Evolutionary conservation across 345 rosid species (phyloP).

Genomic region (Draba incana): DNA sequence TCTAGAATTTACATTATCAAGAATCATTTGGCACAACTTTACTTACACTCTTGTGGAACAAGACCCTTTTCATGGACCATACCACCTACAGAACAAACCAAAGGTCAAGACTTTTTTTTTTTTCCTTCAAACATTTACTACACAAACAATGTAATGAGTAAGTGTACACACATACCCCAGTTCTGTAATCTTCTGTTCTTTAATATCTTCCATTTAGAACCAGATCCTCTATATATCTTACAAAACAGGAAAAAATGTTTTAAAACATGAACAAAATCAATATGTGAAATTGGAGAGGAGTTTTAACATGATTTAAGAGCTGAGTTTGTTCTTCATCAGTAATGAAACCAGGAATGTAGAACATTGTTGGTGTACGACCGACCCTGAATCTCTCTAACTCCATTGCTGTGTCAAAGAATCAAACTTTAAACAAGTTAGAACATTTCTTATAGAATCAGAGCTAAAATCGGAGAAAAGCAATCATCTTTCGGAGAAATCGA

Average conservation of each 20-base stretch:
- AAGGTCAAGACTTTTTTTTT: background rate
- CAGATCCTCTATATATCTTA: slow-evolving; percentile 73
- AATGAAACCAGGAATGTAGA: slow-evolving; percentile 68
- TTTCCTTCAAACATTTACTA: background rate
- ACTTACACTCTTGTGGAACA: slow-evolving; percentile 86
- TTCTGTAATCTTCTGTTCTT: slow-evolving; percentile 90
- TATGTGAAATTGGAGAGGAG: background rate
- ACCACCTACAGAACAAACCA: slow-evolving; percentile 64
- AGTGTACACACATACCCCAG: slow-evolving; percentile 60
- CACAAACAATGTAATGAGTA: slow-evolving; percentile 3
- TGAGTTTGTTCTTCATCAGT: slow-evolving; percentile 60
- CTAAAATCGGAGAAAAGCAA: background rate
- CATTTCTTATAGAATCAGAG: background rate
- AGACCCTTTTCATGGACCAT: slow-evolving; percentile 97
- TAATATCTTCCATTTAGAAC: slow-evolving; percentile 80
- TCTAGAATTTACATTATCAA: background rate
- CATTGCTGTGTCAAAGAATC: slow-evolving; percentile 35
- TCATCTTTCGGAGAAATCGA: background rate
- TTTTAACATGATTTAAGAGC: slow-evolving; percentile 55
- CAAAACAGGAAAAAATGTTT: background rate
- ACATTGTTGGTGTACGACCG: slow-evolving; percentile 67
- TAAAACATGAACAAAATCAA: background rate
- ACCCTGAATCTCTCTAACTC: slow-evolving; percentile 53
- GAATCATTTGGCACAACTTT: background rate
- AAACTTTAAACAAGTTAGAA: background rate